Evolutionary conservation across 2,329 filamentous ascomycete genomes (phyloP), one percentile per base, ranked within the genome.

Genomic region (Parafenestella ontariensis): DNA sequence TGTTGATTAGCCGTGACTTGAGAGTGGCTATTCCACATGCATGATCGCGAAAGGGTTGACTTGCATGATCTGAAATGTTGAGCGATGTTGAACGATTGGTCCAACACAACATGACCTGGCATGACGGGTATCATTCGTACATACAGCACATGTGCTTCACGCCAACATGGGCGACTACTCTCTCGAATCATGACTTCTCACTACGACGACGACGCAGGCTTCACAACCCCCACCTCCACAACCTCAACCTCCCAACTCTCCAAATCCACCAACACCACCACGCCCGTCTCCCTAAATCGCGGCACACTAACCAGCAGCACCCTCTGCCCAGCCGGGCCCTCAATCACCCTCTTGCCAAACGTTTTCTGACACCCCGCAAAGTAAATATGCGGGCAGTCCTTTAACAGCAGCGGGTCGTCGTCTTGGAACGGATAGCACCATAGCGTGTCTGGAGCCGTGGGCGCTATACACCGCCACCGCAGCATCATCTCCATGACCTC

Each of bases 391-490:
- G 95, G 95, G 59, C 91, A 96, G 17, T 87, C 80, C 59, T 88
- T 86, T 67, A 99, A 83, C 39, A 98, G 89, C 70, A 98, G 96
- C 0, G 91, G 92, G 70, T 99, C 96, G 45, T 92, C 85, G 17
- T 95, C 90, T 76, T 98, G 93, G 77, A 96, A 99, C 0, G 95
- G 95, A 71, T 98, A 99, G 70, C 90, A 93, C 91, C 92, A 96
- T 39, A 99, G 74, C 0, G 96, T 99, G 76, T 99, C 96, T 0
- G 96, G 95, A 1, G 95, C 95, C 0, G 95, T 99, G 1, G 95
- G 95, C 5, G 95, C 95, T 62, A 87, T 87, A 71, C 92, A 91
- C 58, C 95, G 85, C 95, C 95, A 99, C 54, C 92, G 84, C 62
- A 96, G 87, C 86, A 96, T 95, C 52, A 89, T 88, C 76, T 98